Evolutionary conservation across 2,329 filamentous ascomycete species (phyloP).

Genomic region (Cladosporium sp.): DNA sequence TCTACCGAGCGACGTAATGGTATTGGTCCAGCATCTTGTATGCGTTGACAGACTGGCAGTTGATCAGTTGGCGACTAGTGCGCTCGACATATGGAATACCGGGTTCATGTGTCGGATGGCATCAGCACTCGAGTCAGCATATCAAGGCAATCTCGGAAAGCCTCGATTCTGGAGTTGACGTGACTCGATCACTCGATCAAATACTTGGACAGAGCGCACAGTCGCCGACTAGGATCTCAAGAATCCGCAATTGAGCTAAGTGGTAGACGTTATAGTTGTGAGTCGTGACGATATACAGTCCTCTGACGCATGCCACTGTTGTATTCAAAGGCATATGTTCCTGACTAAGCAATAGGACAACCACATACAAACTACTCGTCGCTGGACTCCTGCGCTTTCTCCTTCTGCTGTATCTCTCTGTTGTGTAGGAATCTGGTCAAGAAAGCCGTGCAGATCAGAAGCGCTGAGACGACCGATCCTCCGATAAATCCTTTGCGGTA

Average conservation of each 20-base stretch:
- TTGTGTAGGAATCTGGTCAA: neutral
- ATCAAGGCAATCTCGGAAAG: neutral
- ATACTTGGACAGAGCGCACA: neutral
- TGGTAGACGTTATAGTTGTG: neutral
- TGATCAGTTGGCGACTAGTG: neutral
- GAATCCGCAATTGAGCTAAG: neutral
- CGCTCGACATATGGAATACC: neutral
- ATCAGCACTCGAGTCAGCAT: neutral
- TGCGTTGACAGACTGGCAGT: neutral
- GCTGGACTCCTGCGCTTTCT: neutral
- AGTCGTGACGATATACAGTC: neutral
- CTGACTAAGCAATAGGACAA: neutral
- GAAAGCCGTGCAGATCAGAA: slow-evolving; percentile 2
- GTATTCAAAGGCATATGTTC: neutral
- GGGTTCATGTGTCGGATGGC: neutral
- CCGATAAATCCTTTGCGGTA: slow-evolving; percentile 53
- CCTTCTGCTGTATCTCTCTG: neutral
- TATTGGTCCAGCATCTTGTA: neutral
- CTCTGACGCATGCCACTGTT: neutral
- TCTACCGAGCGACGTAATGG: neutral
- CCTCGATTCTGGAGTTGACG: neutral
- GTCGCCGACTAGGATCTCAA: neutral
- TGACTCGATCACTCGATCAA: neutral
- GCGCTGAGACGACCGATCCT: neutral
- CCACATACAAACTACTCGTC: neutral